These are phyloP conservation scores for Mycena haematopus DNA, from an alignment of 768 basidiomycete genomes.

Conservation along the genomic window DNA sequence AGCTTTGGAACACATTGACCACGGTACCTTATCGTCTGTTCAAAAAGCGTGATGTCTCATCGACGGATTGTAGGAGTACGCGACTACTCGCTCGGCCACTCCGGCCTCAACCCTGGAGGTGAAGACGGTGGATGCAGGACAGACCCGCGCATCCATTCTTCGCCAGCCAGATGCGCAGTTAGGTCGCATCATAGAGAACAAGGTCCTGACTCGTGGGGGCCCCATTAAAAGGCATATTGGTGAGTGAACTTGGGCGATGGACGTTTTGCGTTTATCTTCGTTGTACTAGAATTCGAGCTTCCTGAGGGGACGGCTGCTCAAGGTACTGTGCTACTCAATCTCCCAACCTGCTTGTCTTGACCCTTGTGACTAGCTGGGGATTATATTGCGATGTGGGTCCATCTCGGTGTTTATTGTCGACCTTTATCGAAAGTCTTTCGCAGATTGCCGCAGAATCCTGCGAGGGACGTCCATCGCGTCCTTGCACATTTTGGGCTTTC, in stretches of 20 bases:
- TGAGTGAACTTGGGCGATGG: conserved; percentile 19
- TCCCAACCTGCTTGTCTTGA: too few relatives aligned
- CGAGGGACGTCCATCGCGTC: conserved; percentile 45
- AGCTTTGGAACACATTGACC: conserved; percentile 43
- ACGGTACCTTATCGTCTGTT: conserved; percentile 31
- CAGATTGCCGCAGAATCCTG: conserved; percentile 49
- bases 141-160: conserved; percentile 40
- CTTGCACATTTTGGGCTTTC: conserved; percentile 44
- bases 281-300: conserved; percentile 40
- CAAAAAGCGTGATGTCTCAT: background rate
- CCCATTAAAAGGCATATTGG: conserved; percentile 51
- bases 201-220: conserved; percentile 43
- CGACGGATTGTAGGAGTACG: conserved; percentile 38
- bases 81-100: conserved; percentile 28
- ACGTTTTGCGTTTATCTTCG: too few relatives aligned
- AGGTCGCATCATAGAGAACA: conserved; percentile 47
- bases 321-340: background rate
- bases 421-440: background rate
- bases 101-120: conserved; percentile 33
- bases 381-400: conserved; percentile 50
- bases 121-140: conserved; percentile 38
- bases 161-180: conserved; percentile 45
- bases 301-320: conserved; percentile 41
- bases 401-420: too few relatives aligned
- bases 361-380: conserved; percentile 42